These are phyloP conservation scores for Saussurea involucrata DNA, from an alignment of 129 eudicot species.

Conservation along the genomic window DNA sequence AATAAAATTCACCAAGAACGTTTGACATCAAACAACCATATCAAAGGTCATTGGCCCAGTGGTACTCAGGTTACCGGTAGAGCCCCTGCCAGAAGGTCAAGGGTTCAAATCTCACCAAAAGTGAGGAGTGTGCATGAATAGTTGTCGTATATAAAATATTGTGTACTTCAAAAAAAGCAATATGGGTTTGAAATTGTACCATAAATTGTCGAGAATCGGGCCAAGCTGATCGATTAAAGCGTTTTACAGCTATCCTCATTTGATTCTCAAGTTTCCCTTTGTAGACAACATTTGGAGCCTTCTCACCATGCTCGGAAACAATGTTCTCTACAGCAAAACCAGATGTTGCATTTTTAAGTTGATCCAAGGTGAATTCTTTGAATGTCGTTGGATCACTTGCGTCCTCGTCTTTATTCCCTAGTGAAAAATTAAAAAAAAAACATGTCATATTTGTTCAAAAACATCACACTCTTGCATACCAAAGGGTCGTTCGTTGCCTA, in stretches of 20 bases:
- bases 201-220: constrained; percentile 62
- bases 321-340: constrained; percentile 72
- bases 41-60: not conserved
- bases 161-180: not conserved
- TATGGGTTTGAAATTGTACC: constrained; percentile 25
- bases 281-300: constrained; percentile 75
- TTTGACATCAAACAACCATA: not conserved
- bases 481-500: too few species aligned
- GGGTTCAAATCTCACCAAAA: too few species aligned
- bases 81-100: too few species aligned
- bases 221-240: constrained; percentile 63
- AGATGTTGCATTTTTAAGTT: constrained; percentile 64
- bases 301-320: constrained; percentile 69
- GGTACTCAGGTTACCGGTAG: too few species aligned
- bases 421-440: not conserved
- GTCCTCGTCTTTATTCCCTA: constrained; percentile 39
- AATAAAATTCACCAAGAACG: not conserved
- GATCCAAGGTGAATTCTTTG: constrained; percentile 46
- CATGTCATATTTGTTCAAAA: not conserved
- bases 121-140: not conserved
- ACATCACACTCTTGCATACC: not conserved
- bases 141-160: not conserved
- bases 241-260: constrained; percentile 58
- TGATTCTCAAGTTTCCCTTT: constrained; percentile 71
- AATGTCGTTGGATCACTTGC: constrained; percentile 39